Evolutionary conservation across 768 basidiomycete species (phyloP), one percentile per base, ranked within the genome.

Genomic region (Heimioporus sp.): DNA sequence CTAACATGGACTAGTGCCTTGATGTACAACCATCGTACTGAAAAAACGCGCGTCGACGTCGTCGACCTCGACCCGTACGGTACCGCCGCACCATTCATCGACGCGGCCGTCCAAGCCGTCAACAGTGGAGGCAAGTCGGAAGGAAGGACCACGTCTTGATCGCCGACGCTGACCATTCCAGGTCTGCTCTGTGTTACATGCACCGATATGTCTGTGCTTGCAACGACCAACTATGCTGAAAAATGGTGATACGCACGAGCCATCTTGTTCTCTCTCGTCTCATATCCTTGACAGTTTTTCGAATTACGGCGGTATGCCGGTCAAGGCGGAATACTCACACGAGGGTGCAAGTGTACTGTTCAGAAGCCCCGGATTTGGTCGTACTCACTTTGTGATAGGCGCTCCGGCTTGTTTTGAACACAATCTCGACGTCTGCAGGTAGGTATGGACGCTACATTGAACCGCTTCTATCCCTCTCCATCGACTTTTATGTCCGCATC

Each of bases 31-130:
- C 93, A 94, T 63, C 85, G 94, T 36, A 75, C 82, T 28, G 85
- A 85, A 46, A 79, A 76, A 42, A 71, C 76, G 11, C 82, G 86
- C 3, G 94, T 98, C 17, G 95, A 98, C 56, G 91, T 91, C 28
- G 85, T 99, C n/a, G 97, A 99, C 67, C 80, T 99, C 24, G 97
- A 99, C 66, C 97, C 97, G 0, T 99, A 98, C 62, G 97, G 97
- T 1, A 96, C 93, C 10, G 97, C 97, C 0, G 88, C 93, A 5
- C 97, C 96, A 3, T 99, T 99, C 66, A 87, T 99, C 24, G 97
- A 99, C 60, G 87, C 87, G 19, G 94, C 96, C 0, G 85, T 99
- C 15, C 94, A 98, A 61, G 83, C 83, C 51, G 76, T 97, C 10
- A 81, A 83, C 31, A 94, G 95, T 58, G 94, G 90, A 66, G 96